Conservation (phyloP, 2,329 filamentous ascomycete genomes). For the Sporothrix sp. region DNA sequence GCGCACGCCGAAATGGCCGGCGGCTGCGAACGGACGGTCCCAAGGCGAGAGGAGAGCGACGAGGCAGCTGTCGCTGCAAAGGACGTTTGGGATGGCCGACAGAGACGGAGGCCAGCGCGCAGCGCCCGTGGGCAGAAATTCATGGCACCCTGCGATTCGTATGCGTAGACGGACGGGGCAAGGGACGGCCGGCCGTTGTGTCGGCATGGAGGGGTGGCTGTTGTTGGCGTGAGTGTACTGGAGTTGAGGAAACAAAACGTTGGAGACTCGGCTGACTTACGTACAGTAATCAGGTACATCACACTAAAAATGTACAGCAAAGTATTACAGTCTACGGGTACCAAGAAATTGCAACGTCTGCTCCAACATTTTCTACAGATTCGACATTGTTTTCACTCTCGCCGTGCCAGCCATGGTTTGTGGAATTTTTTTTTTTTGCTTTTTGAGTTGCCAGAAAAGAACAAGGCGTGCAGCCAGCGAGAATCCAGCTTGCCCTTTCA, state of each 20-base stretch:
- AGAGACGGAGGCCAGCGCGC: background rate
- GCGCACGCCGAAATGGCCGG: background rate
- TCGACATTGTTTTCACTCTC: no score
- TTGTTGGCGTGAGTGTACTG: background rate
- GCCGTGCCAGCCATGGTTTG: background rate
- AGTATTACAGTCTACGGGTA: background rate
- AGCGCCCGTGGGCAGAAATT: background rate
- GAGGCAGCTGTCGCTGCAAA: no score
- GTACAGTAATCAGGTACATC: no score
- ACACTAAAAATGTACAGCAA: background rate
- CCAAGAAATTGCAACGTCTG: no score
- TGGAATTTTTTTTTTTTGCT: conserved; percentile 8
- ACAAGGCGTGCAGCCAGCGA: conserved; percentile 4
- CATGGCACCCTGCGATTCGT: background rate
- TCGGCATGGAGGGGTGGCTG: background rate
- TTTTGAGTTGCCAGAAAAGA: conserved; percentile 8
- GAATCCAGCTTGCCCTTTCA: background rate
- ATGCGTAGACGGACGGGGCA: no score
- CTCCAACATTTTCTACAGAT: no score
- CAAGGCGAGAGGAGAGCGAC: no score
- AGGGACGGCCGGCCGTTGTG: no score
- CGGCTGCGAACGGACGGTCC: no score
- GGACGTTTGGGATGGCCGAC: background rate
- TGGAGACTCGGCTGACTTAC: background rate
- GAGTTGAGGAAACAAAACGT: background rate